Percentiles rank a stretch among this genome's conserved stretches.
phyloP scores from a whole-genome alignment of 23 red algal genomes.

The Gracilariopsis chorda region DNA sequence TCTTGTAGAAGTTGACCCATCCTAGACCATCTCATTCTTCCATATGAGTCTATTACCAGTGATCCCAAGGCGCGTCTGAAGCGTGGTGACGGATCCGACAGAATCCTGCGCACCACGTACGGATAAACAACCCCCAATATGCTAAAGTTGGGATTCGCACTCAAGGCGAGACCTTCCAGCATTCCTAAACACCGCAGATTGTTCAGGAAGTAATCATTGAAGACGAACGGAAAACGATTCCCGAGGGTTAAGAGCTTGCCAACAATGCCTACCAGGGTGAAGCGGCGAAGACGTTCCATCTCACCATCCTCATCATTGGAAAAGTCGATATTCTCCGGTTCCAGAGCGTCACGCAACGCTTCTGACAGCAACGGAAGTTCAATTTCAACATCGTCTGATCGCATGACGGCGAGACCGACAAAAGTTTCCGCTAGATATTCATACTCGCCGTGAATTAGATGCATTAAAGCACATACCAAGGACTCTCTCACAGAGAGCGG shows the following conservation, averaged over 20 bases:
- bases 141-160: slow-evolving; percentile 80
- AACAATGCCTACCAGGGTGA: slow-evolving; percentile 78
- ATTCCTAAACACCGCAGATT: slow-evolving; percentile 77
- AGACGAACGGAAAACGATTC: slow-evolving; percentile 80
- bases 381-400: slow-evolving; percentile 77
- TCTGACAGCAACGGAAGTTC: slow-evolving; percentile 62
- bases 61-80: slow-evolving; percentile 48
- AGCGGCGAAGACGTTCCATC: slow-evolving; percentile 30
- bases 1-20: slow-evolving; percentile 63
- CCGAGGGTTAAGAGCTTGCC: slow-evolving; percentile 68
- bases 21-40: slow-evolving; percentile 56
- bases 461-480: slow-evolving; percentile 85
- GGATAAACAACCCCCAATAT: slow-evolving; percentile 89
- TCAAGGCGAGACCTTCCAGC: slow-evolving; percentile 87
- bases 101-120: slow-evolving; percentile 73
- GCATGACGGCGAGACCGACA: slow-evolving; percentile 80
- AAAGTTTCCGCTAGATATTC: slow-evolving; percentile 81
- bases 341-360: slow-evolving; percentile 72
- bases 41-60: slow-evolving; percentile 64
- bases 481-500: slow-evolving; percentile 61
- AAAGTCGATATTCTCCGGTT: slow-evolving; percentile 27
- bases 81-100: slow-evolving; percentile 71
- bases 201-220: slow-evolving; percentile 75
- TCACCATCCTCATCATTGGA: slow-evolving; percentile 7
- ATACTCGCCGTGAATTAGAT: slow-evolving; percentile 92